Base-by-base conservation (phyloP, 805 yeast genomes). In the Nakazawaea anatomiae region DNA sequence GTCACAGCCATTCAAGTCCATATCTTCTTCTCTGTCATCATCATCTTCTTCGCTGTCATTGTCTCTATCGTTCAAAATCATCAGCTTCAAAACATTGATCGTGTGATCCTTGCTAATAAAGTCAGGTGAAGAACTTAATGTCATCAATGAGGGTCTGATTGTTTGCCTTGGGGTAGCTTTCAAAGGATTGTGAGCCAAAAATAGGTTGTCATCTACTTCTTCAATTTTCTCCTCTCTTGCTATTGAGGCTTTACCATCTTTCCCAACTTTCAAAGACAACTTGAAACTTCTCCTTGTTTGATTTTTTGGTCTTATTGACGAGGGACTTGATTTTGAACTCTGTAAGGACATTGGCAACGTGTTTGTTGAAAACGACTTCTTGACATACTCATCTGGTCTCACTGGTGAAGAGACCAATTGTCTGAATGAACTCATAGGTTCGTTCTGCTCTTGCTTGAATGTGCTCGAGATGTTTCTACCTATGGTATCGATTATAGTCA, bases 111-210 rank as follows among this genome's bases (percentile, higher is more conserved):
- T 50, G 28, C 29, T 34, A 28, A 46, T 3, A 29, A 50, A 31
- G 25, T 14, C 42, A 5, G 52, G 52, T 12, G 48, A 41, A 6
- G 49, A 50, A 28, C 47, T 45, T 34, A 50, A 50, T 6, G 53
- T 51, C 46, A 46, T 51, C 45, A 51, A 51, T 6, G 53, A 51
- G 8, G 53, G 53, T 42, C 49, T 51, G 7, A 51, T 51, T 6
- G 53, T 51, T 34, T 29, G 47, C 34, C 45, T 46, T 32, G 53
- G 50, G 4, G 53, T 46, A 12, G 40, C 42, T 29, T 34, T 51
- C 40, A 45, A 41, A 8, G 29, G 39, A 8, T 44, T 41, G 10
- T 43, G 46, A 5, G 25, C 35, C n/a, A 42, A 8, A 18, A 28
- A 7, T 10, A 10, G 30, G 14, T 35, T 32, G 28, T 47, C 50